Evolutionary conservation across 2,329 filamentous ascomycete genomes (phyloP).

Genomic region (Paecilomyces sp.): DNA sequence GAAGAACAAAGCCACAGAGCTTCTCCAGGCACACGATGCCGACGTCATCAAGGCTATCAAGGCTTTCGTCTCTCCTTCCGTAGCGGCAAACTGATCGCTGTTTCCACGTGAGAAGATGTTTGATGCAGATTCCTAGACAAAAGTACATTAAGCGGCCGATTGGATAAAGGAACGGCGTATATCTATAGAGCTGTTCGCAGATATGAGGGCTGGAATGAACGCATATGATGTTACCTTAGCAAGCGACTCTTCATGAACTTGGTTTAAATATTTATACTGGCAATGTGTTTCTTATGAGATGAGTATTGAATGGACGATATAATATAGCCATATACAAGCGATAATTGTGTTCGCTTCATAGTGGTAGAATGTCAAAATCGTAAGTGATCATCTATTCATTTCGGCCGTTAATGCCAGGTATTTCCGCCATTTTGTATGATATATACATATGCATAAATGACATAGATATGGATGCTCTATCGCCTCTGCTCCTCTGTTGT

Average conservation of each 20-base stretch:
- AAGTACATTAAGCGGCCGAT: too few relatives aligned
- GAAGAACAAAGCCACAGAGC: slow-evolving; percentile 40
- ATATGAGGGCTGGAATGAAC: not conserved
- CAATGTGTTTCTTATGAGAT: not conserved
- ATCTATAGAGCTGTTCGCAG: not conserved
- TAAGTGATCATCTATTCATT: too few relatives aligned
- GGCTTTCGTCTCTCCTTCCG: slow-evolving; percentile 29
- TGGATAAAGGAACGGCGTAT: not conserved
- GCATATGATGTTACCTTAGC: not conserved
- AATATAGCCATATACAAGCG: too few relatives aligned
- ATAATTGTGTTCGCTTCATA: too few relatives aligned
- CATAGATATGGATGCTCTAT: not conserved
- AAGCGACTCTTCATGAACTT: not conserved
- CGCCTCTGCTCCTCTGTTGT: slow-evolving; percentile 5
- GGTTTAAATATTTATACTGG: not conserved
- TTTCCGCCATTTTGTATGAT: not conserved
- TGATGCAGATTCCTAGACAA: too few relatives aligned
- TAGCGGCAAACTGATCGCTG: not conserved
- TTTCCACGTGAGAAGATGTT: not conserved
- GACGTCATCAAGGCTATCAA: slow-evolving; percentile 34
- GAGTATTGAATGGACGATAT: not conserved
- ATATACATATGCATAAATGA: not conserved
- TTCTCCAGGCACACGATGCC: slow-evolving; percentile 40
- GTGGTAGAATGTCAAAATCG: too few relatives aligned
- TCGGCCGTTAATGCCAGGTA: not conserved